phyloP scores from a whole-genome alignment of 768 basidiomycete genomes.

The Cystofilobasidium capitatum region DNA sequence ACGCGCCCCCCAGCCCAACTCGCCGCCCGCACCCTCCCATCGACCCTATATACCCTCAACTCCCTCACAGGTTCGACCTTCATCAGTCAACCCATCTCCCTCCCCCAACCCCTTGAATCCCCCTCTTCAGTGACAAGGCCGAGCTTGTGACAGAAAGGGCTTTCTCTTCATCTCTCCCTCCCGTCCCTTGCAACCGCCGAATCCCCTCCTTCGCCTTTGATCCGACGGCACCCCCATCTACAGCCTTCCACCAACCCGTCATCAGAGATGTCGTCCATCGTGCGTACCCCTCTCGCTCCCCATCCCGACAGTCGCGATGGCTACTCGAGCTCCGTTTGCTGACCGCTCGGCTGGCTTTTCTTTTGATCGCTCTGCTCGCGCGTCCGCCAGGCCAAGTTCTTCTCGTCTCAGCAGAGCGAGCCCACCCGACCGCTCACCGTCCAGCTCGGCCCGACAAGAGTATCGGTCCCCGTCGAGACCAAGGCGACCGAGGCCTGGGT shows the following conservation, averaged over 20 bases:
- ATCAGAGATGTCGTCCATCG: neutral
- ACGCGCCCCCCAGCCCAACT: too few relatives aligned
- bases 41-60: too few relatives aligned
- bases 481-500: constrained; percentile 79
- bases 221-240: neutral
- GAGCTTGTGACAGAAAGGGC: too few relatives aligned
- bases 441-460: constrained; percentile 37
- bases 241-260: neutral
- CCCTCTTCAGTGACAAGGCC: too few relatives aligned
- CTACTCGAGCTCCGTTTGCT: too few relatives aligned
- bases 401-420: constrained; percentile 24
- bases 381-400: constrained; percentile 20
- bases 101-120: too few relatives aligned
- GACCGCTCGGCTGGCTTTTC: neutral
- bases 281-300: neutral
- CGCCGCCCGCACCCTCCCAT: too few relatives aligned
- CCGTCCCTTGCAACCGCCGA: neutral
- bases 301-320: neutral
- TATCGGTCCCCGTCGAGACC: constrained; percentile 72
- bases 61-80: too few relatives aligned
- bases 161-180: too few relatives aligned
- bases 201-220: neutral
- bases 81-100: too few relatives aligned
- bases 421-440: constrained; percentile 40
- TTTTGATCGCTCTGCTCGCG: neutral